Conservation (phyloP, 2,329 filamentous ascomycete species). For the Hypoxylon sp. region DNA sequence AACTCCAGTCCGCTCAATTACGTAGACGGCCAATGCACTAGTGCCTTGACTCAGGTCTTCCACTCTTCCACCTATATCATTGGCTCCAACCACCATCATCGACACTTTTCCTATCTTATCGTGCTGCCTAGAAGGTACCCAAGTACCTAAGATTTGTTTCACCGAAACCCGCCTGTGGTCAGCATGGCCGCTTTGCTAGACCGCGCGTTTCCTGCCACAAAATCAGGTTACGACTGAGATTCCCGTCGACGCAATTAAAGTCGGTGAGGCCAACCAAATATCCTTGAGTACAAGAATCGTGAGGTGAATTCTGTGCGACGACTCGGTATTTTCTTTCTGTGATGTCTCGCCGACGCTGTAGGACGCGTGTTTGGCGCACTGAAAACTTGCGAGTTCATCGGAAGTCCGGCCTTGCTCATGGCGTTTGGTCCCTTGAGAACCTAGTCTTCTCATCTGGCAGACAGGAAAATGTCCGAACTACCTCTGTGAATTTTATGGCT, state of each 20-base stretch:
- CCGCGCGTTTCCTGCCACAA: background rate
- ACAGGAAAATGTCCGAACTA: constrained; percentile 3
- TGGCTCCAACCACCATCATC: constrained; percentile 35
- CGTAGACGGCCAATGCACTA: constrained; percentile 34
- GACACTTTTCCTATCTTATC: constrained; percentile 11
- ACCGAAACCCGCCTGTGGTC: constrained; percentile 34
- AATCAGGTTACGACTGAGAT: background rate
- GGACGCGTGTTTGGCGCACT: constrained; percentile 27
- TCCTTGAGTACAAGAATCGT: background rate
- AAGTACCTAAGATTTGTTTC: constrained; percentile 21
- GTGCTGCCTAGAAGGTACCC: constrained; percentile 4
- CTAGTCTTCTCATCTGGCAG: background rate
- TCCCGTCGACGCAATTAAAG: background rate
- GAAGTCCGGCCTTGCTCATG: constrained; percentile 3
- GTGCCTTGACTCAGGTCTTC: constrained; percentile 16
- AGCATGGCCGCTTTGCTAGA: constrained; percentile 23
- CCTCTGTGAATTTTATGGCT: background rate
- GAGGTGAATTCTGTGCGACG: constrained; percentile 25
- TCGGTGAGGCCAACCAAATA: constrained; percentile 14
- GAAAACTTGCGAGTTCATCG: constrained; percentile 27
- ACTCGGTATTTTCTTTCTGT: constrained; percentile 30
- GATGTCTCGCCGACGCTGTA: constrained; percentile 39
- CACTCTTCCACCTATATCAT: constrained; percentile 21
- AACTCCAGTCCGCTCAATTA: constrained; percentile 29
- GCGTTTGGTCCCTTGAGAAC: background rate